These are phyloP conservation scores for Fusarium sp. DNA, from an alignment of 2,329 filamentous ascomycete species.

Conservation along the genomic window DNA sequence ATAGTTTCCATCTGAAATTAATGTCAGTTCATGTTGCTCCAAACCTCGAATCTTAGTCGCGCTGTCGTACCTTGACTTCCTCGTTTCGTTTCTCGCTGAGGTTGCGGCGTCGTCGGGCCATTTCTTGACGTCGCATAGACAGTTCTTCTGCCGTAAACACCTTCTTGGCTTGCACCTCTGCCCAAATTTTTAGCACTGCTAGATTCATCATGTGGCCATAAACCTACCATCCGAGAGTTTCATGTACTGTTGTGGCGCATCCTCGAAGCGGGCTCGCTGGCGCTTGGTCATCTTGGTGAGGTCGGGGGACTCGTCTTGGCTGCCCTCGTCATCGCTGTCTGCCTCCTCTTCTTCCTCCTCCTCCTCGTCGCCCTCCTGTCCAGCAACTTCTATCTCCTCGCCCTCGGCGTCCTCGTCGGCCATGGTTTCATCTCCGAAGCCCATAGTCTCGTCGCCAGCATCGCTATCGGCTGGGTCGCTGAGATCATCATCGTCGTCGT, in stretches of 20 bases:
- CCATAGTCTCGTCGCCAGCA: conserved; percentile 50
- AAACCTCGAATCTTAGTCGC: background rate
- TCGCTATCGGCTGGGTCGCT: conserved; percentile 66
- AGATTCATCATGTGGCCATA: background rate
- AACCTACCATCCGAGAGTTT: conserved; percentile 69
- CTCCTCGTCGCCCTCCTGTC: conserved; percentile 55
- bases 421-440: conserved; percentile 58
- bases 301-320: conserved; percentile 62
- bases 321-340: conserved; percentile 58
- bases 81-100: conserved; percentile 73
- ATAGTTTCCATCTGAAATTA: conserved; percentile 81
- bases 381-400: conserved; percentile 55
- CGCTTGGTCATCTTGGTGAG: conserved; percentile 70
- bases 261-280: conserved; percentile 69
- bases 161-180: conserved; percentile 73
- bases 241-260: conserved; percentile 65
- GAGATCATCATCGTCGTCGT: conserved; percentile 64
- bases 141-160: conserved; percentile 70
- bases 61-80: conserved; percentile 66
- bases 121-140: conserved; percentile 70
- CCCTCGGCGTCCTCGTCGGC: conserved; percentile 61
- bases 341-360: conserved; percentile 57
- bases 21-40: conserved; percentile 18
- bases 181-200: conserved; percentile 14
- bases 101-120: conserved; percentile 70